Evolutionary conservation across 2,329 filamentous ascomycete species (phyloP).

Genomic region (Chaetomiaceae sp.): DNA sequence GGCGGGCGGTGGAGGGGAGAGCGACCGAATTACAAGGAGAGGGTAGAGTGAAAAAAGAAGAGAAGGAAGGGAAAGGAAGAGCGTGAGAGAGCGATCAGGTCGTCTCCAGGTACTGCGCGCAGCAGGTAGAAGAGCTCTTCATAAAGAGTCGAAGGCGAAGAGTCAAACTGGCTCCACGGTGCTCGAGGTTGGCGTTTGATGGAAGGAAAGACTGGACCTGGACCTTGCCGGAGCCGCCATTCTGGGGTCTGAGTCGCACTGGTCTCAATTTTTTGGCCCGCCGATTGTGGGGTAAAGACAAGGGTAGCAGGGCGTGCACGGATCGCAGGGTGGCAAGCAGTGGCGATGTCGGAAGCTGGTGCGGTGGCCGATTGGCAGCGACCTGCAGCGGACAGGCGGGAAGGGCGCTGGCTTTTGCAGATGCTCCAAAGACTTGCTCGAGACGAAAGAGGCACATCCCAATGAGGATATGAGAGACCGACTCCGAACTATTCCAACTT

Average conservation of each 20-base stretch:
- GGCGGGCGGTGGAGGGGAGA: constrained; percentile 12
- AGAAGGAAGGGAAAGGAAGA: constrained; percentile 11
- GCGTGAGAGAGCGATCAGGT: neutral
- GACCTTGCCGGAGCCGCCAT: constrained; percentile 9
- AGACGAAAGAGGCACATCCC: too few species aligned
- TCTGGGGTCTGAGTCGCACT: constrained; percentile 19
- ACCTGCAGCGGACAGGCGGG: too few species aligned
- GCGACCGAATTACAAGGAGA: constrained; percentile 5
- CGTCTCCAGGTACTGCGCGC: neutral
- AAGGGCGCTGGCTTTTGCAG: too few species aligned
- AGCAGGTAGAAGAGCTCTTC: constrained; percentile 8
- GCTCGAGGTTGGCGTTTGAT: neutral
- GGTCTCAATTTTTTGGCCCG: constrained; percentile 17
- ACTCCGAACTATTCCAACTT: too few species aligned
- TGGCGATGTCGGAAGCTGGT: constrained; percentile 24
- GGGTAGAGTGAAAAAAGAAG: constrained; percentile 1
- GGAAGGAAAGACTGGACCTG: constrained; percentile 11
- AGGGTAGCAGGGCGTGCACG: constrained; percentile 14
- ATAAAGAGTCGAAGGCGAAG: constrained; percentile 16
- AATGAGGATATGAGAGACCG: too few species aligned
- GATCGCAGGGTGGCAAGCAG: constrained; percentile 12
- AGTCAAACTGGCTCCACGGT: constrained; percentile 16
- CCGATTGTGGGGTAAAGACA: constrained; percentile 20
- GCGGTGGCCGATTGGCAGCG: constrained; percentile 8
- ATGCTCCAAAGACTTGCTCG: too few species aligned